Evolutionary conservation across 1,284 basidiomycete genomes (phyloP).

Genomic region (Trametes hirsuta): DNA sequence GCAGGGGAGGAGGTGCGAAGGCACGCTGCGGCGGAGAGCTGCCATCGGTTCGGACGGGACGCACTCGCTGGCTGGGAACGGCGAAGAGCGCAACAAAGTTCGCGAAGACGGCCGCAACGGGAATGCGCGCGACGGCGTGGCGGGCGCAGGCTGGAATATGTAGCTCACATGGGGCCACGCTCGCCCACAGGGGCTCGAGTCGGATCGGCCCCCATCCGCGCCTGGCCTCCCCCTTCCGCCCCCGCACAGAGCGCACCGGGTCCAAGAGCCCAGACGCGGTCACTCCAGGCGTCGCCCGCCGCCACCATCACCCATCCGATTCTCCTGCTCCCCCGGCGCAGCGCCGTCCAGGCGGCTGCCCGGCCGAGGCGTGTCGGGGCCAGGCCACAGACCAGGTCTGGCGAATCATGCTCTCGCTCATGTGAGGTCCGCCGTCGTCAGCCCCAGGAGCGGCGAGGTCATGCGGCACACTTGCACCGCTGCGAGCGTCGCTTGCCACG

Average conservation of each 20-base stretch:
- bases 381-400: not conserved
- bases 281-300: slow-evolving; percentile 4
- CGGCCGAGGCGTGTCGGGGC: slow-evolving; percentile 8
- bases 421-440: not conserved
- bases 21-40: not conserved
- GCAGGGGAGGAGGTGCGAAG: not conserved
- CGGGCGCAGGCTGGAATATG: not conserved
- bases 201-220: not conserved
- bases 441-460: not conserved
- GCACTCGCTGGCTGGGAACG: not conserved
- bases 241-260: slow-evolving; percentile 2
- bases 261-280: slow-evolving; percentile 1
- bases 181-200: not conserved
- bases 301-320: not conserved
- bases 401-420: not conserved
- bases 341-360: not conserved
- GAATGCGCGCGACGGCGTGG: not conserved
- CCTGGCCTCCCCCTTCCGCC: slow-evolving; percentile 6
- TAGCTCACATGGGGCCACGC: slow-evolving; percentile 1
- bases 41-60: not conserved
- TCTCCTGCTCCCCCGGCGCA: not conserved
- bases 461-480: not conserved
- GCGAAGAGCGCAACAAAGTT: not conserved
- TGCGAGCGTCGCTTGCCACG: not conserved
- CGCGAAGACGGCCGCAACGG: slow-evolving; percentile 7